Percentiles rank a stretch among this genome's conserved stretches.
phyloP scores from a whole-genome alignment of 2,329 filamentous ascomycete species.

The Scedosporium minutisporum region DNA sequence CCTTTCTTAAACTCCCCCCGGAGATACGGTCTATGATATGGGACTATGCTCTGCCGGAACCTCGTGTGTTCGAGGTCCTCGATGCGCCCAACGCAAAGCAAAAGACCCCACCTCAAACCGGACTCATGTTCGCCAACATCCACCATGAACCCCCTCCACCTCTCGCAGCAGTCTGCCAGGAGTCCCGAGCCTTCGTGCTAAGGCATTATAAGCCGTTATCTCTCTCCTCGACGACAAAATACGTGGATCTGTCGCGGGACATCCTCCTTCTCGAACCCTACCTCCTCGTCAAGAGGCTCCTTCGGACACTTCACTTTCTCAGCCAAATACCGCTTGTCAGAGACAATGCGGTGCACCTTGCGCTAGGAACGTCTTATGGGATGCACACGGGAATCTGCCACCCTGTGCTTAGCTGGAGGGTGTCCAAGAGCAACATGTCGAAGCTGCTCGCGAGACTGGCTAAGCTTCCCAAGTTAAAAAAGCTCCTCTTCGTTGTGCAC shows the following conservation, averaged over 20 bases:
- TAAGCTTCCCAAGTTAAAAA: conserved; percentile 28
- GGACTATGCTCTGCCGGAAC: conserved; percentile 32
- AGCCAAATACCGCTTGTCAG: conserved; percentile 34
- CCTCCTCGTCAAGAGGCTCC: conserved; percentile 34
- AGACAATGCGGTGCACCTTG: conserved; percentile 28
- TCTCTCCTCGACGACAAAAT: conserved; percentile 35
- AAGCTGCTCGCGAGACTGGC: conserved; percentile 30
- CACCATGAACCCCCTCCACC: conserved; percentile 34
- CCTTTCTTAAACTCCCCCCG: conserved; percentile 24
- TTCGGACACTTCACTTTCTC: conserved; percentile 35
- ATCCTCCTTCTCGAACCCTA: conserved; percentile 38
- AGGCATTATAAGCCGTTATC: conserved; percentile 33
- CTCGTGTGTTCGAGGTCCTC: conserved; percentile 36
- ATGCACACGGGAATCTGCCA: conserved; percentile 34
- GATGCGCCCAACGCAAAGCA: conserved; percentile 32
- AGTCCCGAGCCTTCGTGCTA: conserved; percentile 31
- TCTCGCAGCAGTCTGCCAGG: conserved; percentile 32
- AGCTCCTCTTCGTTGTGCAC: conserved; percentile 34
- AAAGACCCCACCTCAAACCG: conserved; percentile 21
- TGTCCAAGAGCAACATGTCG: conserved; percentile 31
- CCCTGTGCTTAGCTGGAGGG: conserved; percentile 33
- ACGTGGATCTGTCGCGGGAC: conserved; percentile 34
- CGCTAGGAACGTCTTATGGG: conserved; percentile 37
- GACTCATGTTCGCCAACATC: conserved; percentile 36
- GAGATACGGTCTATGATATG: conserved; percentile 37